Percentiles rank a stretch among this genome's conserved stretches.
These are phyloP conservation scores for Penicillium sp. DNA, from an alignment of 2,329 filamentous ascomycete species.

Conservation along the genomic window DNA sequence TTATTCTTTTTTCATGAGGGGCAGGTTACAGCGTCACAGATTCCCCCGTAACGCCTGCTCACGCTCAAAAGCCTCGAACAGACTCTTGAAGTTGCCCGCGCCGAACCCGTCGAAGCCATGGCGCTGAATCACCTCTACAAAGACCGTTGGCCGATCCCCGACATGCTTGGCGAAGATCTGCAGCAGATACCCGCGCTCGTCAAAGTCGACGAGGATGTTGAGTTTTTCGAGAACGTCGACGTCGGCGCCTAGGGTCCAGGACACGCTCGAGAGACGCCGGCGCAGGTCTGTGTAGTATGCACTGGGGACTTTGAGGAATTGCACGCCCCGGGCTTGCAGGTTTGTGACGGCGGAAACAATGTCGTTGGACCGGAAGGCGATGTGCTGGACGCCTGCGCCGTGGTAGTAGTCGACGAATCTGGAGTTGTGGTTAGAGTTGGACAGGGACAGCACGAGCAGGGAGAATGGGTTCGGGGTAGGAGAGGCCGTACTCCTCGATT, in stretches of 20 bases:
- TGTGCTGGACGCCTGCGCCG: constrained; percentile 85
- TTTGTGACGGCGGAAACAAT: constrained; percentile 73
- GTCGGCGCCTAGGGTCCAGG: constrained; percentile 67
- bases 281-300: constrained; percentile 79
- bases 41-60: constrained; percentile 85
- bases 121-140: constrained; percentile 89
- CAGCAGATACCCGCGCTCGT: constrained; percentile 79
- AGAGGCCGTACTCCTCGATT: constrained; percentile 72
- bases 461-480: background rate
- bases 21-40: constrained; percentile 16
- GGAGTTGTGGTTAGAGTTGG: constrained; percentile 6
- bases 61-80: constrained; percentile 90
- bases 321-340: constrained; percentile 75
- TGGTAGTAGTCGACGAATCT: constrained; percentile 74
- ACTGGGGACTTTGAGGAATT: constrained; percentile 82
- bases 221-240: constrained; percentile 72
- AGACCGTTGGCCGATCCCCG: constrained; percentile 90
- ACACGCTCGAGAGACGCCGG: constrained; percentile 62
- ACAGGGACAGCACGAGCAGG: background rate
- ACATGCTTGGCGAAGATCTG: constrained; percentile 78
- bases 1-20: background rate
- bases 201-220: constrained; percentile 88
- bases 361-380: constrained; percentile 76
- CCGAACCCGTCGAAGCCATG: constrained; percentile 87
- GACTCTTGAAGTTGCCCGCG: constrained; percentile 86